Conservation (phyloP, 108 stramenopile genomes). For the Cyclostephanos invisitatus region DNA sequence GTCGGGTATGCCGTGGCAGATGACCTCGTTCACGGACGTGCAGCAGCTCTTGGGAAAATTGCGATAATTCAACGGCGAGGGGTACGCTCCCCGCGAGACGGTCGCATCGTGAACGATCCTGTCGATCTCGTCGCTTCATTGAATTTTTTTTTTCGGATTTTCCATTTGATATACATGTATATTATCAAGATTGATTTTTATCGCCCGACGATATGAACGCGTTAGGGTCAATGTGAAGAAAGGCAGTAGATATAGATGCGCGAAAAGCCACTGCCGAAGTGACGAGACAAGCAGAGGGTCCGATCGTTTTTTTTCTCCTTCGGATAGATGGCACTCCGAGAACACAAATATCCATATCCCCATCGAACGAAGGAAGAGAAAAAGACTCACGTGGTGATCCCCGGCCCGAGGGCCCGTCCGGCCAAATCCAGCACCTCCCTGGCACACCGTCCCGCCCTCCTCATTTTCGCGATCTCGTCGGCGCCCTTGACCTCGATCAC, state of each 20-base stretch:
- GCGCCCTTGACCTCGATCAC: conserved; percentile 88
- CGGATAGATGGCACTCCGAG: too few relatives aligned
- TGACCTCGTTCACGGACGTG: conserved; percentile 95
- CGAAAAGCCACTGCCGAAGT: neutral
- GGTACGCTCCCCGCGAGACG: conserved; percentile 59
- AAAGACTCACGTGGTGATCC: conserved; percentile 66
- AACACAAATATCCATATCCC: neutral
- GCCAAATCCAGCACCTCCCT: conserved; percentile 93
- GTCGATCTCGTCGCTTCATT: conserved; percentile 85
- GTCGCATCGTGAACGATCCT: conserved; percentile 80
- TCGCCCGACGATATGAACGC: neutral
- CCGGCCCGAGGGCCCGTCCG: conserved; percentile 77
- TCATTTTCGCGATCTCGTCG: conserved; percentile 92
- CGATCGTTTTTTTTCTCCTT: too few relatives aligned
- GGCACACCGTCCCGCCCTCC: conserved; percentile 81
- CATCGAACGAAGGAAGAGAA: neutral
- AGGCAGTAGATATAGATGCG: neutral
- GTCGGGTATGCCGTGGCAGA: conserved; percentile 98
- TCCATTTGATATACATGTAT: too few relatives aligned
- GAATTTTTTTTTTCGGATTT: too few relatives aligned
- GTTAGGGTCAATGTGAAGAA: neutral
- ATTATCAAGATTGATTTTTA: too few relatives aligned
- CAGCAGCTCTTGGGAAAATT: conserved; percentile 96
- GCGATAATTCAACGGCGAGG: conserved; percentile 94
- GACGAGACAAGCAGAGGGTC: too few relatives aligned